Evolutionary conservation across 73 alveolate species (phyloP).

Genomic region (Paraurostyla sp.): DNA sequence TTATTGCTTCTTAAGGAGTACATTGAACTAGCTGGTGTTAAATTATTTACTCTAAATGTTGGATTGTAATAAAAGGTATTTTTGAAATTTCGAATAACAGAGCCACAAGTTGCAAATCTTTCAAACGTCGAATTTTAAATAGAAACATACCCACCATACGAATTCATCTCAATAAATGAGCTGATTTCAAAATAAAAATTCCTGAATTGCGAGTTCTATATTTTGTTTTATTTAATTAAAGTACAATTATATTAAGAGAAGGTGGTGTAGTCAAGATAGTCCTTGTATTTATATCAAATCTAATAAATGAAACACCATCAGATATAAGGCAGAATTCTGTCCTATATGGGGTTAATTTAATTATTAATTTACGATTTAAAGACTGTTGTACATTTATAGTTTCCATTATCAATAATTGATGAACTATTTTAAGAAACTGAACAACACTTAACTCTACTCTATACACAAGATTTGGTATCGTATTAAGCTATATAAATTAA

Average conservation of each 20-base stretch:
- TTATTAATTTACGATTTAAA: conserved; percentile 7
- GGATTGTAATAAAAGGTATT: neutral
- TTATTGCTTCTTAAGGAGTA: neutral
- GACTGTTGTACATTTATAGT: neutral
- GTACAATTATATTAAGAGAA: neutral
- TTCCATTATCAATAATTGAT: conserved; percentile 20
- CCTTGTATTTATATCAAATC: neutral
- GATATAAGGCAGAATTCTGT: conserved; percentile 11
- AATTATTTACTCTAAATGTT: neutral
- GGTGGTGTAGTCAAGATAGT: conserved; percentile 34
- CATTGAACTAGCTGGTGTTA: neutral
- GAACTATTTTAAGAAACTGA: too few species aligned
- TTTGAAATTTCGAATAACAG: conserved; percentile 48
- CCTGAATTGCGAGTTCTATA: conserved; percentile 27
- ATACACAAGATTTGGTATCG: neutral
- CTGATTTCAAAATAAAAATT: conserved; percentile 9
- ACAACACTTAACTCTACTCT: conserved; percentile 7
- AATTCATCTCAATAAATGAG: conserved; percentile 36
- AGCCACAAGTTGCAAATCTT: conserved; percentile 47
- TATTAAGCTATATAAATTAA: neutral
- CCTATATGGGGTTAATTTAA: neutral
- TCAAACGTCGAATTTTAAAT: conserved; percentile 14
- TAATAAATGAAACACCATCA: conserved; percentile 37
- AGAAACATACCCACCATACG: conserved; percentile 13
- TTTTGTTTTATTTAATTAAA: neutral